These are phyloP conservation scores for Mycena olivaceomarginata DNA, from an alignment of 768 basidiomycete genomes.

Conservation along the genomic window DNA sequence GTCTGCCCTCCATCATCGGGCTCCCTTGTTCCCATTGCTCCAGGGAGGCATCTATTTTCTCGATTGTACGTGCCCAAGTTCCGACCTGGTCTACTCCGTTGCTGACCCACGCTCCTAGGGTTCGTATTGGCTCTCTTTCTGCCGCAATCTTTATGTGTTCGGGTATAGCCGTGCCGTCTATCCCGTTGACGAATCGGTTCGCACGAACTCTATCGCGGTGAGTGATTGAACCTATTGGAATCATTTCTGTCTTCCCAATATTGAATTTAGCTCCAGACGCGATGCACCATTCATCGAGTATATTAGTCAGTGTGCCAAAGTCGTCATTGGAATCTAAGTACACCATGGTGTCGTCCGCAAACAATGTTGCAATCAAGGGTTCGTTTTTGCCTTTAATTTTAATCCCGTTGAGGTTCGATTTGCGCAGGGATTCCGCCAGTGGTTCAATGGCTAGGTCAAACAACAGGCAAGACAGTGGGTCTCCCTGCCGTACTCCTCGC, in stretches of 20 bases:
- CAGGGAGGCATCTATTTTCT: constrained; percentile 4
- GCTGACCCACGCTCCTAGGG: not conserved
- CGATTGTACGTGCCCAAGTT: not conserved
- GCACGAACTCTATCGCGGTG: too few species aligned
- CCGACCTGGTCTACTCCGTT: not conserved
- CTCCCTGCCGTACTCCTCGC: not conserved
- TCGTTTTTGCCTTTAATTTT: too few species aligned
- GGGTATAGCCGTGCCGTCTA: too few species aligned
- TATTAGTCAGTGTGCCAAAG: not conserved
- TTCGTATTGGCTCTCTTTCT: too few species aligned
- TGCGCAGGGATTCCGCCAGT: too few species aligned
- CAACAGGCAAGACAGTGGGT: not conserved
- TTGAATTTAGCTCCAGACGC: too few species aligned
- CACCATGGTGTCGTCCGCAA: not conserved
- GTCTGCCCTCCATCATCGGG: constrained; percentile 29
- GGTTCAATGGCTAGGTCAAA: too few species aligned
- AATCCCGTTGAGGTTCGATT: too few species aligned
- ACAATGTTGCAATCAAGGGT: not conserved
- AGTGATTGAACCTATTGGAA: too few species aligned
- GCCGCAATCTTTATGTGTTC: too few species aligned
- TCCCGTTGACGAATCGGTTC: too few species aligned
- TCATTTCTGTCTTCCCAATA: too few species aligned
- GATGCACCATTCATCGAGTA: not conserved
- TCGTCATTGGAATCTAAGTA: not conserved
- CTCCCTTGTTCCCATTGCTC: not conserved